Base-by-base conservation (phyloP, 2,329 filamentous ascomycete genomes). In the Fusarium aywerte region DNA sequence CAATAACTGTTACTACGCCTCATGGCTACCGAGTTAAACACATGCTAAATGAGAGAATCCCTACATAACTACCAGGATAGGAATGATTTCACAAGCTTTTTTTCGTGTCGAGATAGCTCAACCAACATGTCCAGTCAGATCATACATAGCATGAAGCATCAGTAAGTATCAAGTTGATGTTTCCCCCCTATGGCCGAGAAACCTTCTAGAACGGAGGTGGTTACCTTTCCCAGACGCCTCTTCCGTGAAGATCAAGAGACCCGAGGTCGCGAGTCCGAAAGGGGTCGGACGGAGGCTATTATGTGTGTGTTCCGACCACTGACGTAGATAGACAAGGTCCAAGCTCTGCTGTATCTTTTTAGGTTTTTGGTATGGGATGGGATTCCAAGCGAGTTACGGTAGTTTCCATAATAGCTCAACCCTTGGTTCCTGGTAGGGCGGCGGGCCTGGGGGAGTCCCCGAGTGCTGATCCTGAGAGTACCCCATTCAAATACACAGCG, bases 131-230 rank as follows among this genome's bases (percentile, higher is more conserved):
- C 31, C 23, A 20, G 29, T 58, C 39, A 62, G 40, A 62, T 58
- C 58, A 63, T 62, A 5, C 16, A n/a, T 27, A 25, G 35, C 42
- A 15, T 29, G 23, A 43, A 32, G 8, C 9, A 27, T 27, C 27
- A 27, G 7, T n/a, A 31, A 21, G 16, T 38, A 50, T 51, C 32
- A 25, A 16, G 39, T 54, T 54, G 29, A 44, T 29, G 31, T n/a
- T 16, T 5, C 29, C 15, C 32, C 15, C 29, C 35, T 16, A 58
- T 40, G 39, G 31, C 57, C 44, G 32, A 47, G 48, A 67, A 65
- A 5, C 27, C 59, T 68, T 68, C 64, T 67, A 65, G 64, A 65
- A 67, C 58, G 64, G 64, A 68, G 58, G n/a, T 54, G 29, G 20
- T 64, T 68, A 33, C 64, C 59, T 29, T 65, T 65, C 62, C 18